phyloP scores from a whole-genome alignment of 805 yeast species.

The Monosporozyma solicola region DNA sequence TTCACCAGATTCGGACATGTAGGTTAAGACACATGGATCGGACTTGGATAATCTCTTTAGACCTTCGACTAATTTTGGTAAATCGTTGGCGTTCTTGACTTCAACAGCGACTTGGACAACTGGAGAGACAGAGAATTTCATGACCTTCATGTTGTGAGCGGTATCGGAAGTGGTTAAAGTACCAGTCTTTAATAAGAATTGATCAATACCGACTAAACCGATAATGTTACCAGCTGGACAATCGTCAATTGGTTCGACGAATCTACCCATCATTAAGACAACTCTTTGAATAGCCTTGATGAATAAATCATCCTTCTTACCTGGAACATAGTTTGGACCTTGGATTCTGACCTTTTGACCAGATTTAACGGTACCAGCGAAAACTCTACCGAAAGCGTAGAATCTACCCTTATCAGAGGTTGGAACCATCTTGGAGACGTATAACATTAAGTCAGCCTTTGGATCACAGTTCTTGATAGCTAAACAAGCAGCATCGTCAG shows the following conservation, averaged over 20 bases:
- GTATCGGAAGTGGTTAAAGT: slow-evolving; percentile 93
- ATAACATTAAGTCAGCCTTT: slow-evolving; percentile 93
- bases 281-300: slow-evolving; percentile 97
- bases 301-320: slow-evolving; percentile 96
- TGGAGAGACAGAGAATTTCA: slow-evolving; percentile 99
- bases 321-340: slow-evolving; percentile 99
- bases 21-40: slow-evolving; percentile 93
- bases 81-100: slow-evolving; percentile 98
- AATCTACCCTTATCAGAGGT: slow-evolving; percentile 99
- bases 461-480: slow-evolving; percentile 99
- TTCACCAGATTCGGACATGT: slow-evolving; percentile 93
- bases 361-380: slow-evolving; percentile 98
- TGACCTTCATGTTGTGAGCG: slow-evolving; percentile 98
- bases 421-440: slow-evolving; percentile 99
- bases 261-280: slow-evolving; percentile 99
- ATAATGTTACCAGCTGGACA: slow-evolving; percentile 99
- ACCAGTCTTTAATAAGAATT: slow-evolving; percentile 98
- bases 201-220: slow-evolving; percentile 99
- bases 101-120: slow-evolving; percentile 99
- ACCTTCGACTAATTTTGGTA: slow-evolving; percentile 99
- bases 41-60: slow-evolving; percentile 99
- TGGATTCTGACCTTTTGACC: slow-evolving; percentile 99
- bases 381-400: slow-evolving; percentile 99
- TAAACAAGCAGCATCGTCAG: slow-evolving; percentile 79
- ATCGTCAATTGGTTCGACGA: slow-evolving; percentile 96